These are phyloP conservation scores for Hymenoscyphus albidus DNA, from an alignment of 2,329 filamentous ascomycete genomes.

Conservation along the genomic window DNA sequence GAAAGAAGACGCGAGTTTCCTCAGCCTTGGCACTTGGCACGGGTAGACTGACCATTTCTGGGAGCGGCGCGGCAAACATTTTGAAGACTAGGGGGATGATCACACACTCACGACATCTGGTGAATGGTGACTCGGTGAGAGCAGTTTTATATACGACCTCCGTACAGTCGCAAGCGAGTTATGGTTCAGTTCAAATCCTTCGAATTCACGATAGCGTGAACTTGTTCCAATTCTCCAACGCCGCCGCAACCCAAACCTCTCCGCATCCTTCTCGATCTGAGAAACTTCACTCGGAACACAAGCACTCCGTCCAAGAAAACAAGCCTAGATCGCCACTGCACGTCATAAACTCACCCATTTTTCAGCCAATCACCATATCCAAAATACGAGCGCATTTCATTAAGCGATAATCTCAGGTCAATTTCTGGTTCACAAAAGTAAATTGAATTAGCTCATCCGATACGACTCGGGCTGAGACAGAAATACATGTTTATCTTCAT, in stretches of 20 bases:
- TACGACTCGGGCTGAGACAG: too few species aligned
- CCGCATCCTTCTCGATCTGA: neutral
- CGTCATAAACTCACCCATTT: neutral
- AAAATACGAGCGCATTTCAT: neutral
- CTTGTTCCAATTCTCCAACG: too few species aligned
- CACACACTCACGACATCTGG: neutral
- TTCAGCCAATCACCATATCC: neutral
- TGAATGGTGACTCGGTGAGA: neutral
- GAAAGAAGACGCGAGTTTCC: neutral
- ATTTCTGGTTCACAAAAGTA: too few species aligned
- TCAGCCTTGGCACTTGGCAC: neutral
- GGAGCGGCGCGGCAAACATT: neutral
- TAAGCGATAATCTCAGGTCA: too few species aligned
- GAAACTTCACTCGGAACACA: slow-evolving; percentile 1
- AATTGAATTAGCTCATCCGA: too few species aligned
- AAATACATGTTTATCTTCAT: too few species aligned
- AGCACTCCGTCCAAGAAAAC: neutral
- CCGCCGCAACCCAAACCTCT: neutral
- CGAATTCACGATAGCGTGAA: too few species aligned
- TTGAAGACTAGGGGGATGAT: neutral
- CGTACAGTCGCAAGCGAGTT: too few species aligned
- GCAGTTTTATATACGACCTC: neutral
- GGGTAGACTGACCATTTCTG: neutral
- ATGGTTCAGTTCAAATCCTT: too few species aligned
- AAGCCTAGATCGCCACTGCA: neutral